These are phyloP conservation scores for Durio zibethinus DNA, from an alignment of 345 rosid genomes.

Conservation along the genomic window DNA sequence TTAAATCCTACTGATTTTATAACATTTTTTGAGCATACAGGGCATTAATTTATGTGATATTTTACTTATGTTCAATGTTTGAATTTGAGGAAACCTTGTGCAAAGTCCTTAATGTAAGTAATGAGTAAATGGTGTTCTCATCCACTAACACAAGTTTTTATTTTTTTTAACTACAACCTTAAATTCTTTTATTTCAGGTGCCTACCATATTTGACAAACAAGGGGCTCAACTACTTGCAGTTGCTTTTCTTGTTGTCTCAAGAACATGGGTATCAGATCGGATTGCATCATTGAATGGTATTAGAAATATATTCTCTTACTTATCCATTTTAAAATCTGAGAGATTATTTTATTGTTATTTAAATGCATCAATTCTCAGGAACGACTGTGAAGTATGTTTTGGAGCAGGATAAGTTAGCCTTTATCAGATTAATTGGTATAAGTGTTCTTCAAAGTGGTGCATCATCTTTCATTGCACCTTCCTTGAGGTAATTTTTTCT, in stretches of 20 bases:
- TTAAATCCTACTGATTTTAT: slow-evolving; percentile 2
- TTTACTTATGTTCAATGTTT: not conserved
- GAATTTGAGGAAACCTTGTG: not conserved
- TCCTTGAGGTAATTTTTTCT: slow-evolving; percentile 61
- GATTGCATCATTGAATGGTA: slow-evolving; percentile 95
- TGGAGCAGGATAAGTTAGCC: slow-evolving; percentile 92
- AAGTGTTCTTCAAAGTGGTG: slow-evolving; percentile 93
- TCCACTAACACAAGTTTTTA: not conserved
- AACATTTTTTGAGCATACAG: not conserved
- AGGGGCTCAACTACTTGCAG: slow-evolving; percentile 82
- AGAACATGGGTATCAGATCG: slow-evolving; percentile 95
- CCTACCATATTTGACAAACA: slow-evolving; percentile 89
- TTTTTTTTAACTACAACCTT: not conserved
- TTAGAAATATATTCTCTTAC: slow-evolving; percentile 2
- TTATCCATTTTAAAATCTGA: slow-evolving; percentile 14
- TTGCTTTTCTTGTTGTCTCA: slow-evolving; percentile 82
- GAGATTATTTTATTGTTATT: slow-evolving; percentile 13
- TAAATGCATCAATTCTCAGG: slow-evolving; percentile 45
- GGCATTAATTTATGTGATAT: not conserved
- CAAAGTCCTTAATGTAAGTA: not conserved
- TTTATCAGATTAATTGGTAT: slow-evolving; percentile 78
- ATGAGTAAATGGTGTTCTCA: not conserved
- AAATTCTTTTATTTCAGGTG: slow-evolving; percentile 48
- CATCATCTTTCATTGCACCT: slow-evolving; percentile 92
- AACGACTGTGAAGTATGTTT: slow-evolving; percentile 87